These are phyloP conservation scores for Anthracocystis panici-leucophaei DNA, from an alignment of 1,284 basidiomycete species.

Conservation along the genomic window DNA sequence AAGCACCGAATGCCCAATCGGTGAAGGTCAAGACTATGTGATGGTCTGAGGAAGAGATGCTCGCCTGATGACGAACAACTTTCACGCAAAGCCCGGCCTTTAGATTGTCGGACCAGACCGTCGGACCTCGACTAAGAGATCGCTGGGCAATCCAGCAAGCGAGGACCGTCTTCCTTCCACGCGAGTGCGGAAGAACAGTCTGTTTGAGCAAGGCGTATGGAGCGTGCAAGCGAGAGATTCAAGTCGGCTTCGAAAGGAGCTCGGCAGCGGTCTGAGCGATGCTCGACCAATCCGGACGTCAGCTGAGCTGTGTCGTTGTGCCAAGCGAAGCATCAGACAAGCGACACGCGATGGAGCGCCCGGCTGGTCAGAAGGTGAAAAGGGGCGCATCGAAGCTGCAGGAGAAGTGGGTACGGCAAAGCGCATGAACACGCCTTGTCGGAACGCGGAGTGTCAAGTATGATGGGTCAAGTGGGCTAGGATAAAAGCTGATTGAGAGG, in stretches of 20 bases:
- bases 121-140: not conserved
- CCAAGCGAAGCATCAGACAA: not conserved
- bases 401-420: not conserved
- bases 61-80: not conserved
- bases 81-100: not conserved
- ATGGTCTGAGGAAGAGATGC: too few species aligned
- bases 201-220: not conserved
- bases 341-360: not conserved
- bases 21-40: not conserved
- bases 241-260: not conserved
- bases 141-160: not conserved
- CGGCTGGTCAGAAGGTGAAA: not conserved
- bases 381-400: not conserved
- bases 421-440: not conserved
- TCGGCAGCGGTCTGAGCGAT: not conserved
- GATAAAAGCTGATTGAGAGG: conserved; percentile 1
- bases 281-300: not conserved
- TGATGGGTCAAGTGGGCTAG: not conserved
- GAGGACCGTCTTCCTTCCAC: not conserved
- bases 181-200: not conserved
- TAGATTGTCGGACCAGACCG: not conserved
- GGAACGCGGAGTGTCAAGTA: not conserved
- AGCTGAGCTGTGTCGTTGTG: not conserved
- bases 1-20: conserved; percentile 5
- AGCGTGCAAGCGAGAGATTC: not conserved